phyloP scores from a whole-genome alignment of 2,329 filamentous ascomycete species.

The Ambrosiella xylebori region DNA sequence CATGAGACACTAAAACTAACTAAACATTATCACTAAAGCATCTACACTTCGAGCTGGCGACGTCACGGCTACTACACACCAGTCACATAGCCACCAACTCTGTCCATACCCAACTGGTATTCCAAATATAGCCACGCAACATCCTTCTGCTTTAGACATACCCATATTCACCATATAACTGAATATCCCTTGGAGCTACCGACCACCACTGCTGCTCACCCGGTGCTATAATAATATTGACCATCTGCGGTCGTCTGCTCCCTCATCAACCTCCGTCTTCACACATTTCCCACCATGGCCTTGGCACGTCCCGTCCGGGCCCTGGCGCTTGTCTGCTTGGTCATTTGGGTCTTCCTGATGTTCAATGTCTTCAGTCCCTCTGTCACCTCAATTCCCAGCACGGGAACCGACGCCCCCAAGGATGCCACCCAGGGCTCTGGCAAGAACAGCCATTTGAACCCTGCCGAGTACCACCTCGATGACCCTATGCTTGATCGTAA shows the following conservation, averaged over 20 bases:
- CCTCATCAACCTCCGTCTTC: background rate
- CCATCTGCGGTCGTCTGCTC: background rate
- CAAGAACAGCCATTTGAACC: slow-evolving; percentile 6
- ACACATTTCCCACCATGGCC: slow-evolving; percentile 42
- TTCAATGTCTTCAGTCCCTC: slow-evolving; percentile 53
- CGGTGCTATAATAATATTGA: background rate
- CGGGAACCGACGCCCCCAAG: slow-evolving; percentile 4
- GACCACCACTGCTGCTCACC: background rate
- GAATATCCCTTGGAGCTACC: background rate
- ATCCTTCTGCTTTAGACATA: background rate
- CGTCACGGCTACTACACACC: background rate
- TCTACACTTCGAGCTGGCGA: background rate
- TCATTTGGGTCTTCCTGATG: slow-evolving; percentile 63
- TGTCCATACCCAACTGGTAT: background rate
- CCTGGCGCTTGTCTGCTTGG: slow-evolving; percentile 51
- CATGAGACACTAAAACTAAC: background rate
- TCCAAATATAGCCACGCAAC: background rate
- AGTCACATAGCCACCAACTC: background rate
- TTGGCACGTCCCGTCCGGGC: slow-evolving; percentile 72
- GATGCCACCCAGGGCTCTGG: slow-evolving; percentile 14
- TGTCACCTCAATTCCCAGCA: slow-evolving; percentile 23
- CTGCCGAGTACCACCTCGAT: slow-evolving; percentile 43
- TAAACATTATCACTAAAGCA: background rate
- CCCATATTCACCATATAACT: background rate
- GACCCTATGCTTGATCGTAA: slow-evolving; percentile 80